Conservation (phyloP, 345 rosid species). For the Camelina hispida region DNA sequence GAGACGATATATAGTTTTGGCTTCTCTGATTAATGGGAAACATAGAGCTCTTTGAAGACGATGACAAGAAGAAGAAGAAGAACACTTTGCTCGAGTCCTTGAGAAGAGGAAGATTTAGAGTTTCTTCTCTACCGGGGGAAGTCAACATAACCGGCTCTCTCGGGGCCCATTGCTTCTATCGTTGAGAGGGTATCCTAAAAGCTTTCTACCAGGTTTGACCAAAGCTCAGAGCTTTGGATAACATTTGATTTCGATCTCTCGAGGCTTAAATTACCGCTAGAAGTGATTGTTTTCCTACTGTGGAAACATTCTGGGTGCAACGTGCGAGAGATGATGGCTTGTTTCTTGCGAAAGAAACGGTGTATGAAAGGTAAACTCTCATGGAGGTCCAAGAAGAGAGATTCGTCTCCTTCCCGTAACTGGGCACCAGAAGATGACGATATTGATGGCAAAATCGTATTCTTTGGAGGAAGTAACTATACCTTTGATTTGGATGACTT, state of each 20-base stretch:
- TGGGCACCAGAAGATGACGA: constrained; percentile 67
- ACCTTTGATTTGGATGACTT: constrained; percentile 76
- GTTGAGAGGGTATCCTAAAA: constrained; percentile 51
- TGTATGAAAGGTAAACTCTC: constrained; percentile 40
- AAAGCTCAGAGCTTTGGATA: constrained; percentile 58
- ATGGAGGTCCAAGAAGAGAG: constrained; percentile 52
- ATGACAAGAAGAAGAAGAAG: constrained; percentile 52
- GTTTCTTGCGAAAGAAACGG: constrained; percentile 54
- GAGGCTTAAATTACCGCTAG: constrained; percentile 40
- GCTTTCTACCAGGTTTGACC: constrained; percentile 55
- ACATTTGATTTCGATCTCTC: constrained; percentile 57
- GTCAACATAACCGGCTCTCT: constrained; percentile 56
- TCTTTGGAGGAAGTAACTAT: constrained; percentile 61
- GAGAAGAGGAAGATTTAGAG: constrained; percentile 37
- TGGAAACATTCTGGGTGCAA: constrained; percentile 41
- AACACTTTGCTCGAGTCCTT: constrained; percentile 62
- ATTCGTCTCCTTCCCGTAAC: constrained; percentile 60
- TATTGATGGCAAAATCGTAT: constrained; percentile 62
- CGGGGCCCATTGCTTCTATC: constrained; percentile 47
- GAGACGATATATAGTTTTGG: constrained; percentile 30
- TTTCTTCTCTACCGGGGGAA: constrained; percentile 64
- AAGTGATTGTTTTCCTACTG: constrained; percentile 48
- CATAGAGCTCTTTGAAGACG: constrained; percentile 55
- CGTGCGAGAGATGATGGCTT: constrained; percentile 50
- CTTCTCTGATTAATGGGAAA: constrained; percentile 39